These are phyloP conservation scores for Hypoxylon sp. DNA, from an alignment of 2,329 filamentous ascomycete genomes.

Conservation along the genomic window DNA sequence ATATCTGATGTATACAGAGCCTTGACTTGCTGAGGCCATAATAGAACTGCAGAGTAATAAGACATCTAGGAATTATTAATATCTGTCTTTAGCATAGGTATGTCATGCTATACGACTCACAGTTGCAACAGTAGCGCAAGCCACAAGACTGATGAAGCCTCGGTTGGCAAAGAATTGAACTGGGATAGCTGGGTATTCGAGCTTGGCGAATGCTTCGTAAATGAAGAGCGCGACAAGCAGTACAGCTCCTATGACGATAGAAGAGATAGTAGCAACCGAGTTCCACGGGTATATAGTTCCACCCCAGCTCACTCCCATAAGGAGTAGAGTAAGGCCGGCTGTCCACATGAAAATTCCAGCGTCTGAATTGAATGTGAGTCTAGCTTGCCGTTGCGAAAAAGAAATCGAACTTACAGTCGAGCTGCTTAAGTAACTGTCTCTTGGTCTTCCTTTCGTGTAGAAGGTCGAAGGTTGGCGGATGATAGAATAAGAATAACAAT, in stretches of 20 bases:
- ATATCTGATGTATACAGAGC: slow-evolving; percentile 56
- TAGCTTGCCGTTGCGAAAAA: background rate
- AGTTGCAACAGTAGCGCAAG: slow-evolving; percentile 56
- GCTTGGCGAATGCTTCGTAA: slow-evolving; percentile 56
- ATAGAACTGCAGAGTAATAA: slow-evolving; percentile 55
- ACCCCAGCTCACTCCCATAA: slow-evolving; percentile 64
- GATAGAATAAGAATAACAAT: slow-evolving; percentile 59
- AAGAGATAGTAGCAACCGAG: slow-evolving; percentile 58
- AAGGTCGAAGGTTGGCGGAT: slow-evolving; percentile 59
- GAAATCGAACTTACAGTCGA: slow-evolving; percentile 54
- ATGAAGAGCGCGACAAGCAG: slow-evolving; percentile 57
- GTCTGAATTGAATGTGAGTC: slow-evolving; percentile 42
- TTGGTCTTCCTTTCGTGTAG: slow-evolving; percentile 59
- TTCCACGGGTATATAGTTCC: slow-evolving; percentile 61
- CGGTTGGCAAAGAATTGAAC: slow-evolving; percentile 58
- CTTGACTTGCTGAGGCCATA: slow-evolving; percentile 57
- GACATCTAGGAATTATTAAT: slow-evolving; percentile 49
- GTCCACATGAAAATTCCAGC: slow-evolving; percentile 63
- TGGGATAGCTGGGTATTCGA: slow-evolving; percentile 57
- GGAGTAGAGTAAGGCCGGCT: slow-evolving; percentile 61
- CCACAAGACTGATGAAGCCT: slow-evolving; percentile 57
- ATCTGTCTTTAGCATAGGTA: background rate
- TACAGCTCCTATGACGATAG: slow-evolving; percentile 56
- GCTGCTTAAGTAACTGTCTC: slow-evolving; percentile 54
- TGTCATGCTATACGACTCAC: slow-evolving; percentile 42